These are phyloP conservation scores for Tinospora cordifolia DNA, from an alignment of 164 flowering plant genomes.

Conservation along the genomic window DNA sequence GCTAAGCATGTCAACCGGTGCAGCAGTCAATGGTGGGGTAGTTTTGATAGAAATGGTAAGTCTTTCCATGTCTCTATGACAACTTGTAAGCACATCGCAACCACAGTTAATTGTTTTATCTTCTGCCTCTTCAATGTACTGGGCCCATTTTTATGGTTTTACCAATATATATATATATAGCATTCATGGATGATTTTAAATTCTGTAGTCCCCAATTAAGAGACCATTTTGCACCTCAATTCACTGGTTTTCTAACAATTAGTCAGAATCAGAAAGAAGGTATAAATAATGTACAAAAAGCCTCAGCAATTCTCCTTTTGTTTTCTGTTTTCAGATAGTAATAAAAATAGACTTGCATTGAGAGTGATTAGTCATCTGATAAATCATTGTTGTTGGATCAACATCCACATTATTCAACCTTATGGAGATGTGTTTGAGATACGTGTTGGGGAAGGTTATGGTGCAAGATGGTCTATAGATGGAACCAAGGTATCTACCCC, in stretches of 20 bases:
- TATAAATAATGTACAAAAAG: too few relatives aligned
- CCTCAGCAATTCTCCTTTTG: not conserved
- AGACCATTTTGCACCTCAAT: not conserved
- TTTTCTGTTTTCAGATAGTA: conserved; percentile 37
- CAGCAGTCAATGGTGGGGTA: conserved; percentile 59
- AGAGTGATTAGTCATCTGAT: conserved; percentile 38
- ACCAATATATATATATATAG: not conserved
- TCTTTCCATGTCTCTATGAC: conserved; percentile 4
- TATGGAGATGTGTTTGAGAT: conserved; percentile 68
- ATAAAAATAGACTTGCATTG: conserved; percentile 51
- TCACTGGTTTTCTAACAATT: not conserved
- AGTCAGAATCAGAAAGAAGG: too few relatives aligned
- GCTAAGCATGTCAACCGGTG: conserved; percentile 63
- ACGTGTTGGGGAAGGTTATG: conserved; percentile 63
- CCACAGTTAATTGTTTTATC: not conserved
- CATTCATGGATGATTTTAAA: not conserved
- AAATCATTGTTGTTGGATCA: conserved; percentile 57
- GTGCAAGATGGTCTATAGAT: conserved; percentile 81
- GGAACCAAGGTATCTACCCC: conserved; percentile 50
- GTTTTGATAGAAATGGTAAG: conserved; percentile 56
- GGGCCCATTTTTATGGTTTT: not conserved
- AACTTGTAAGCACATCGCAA: not conserved
- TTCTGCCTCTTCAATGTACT: not conserved
- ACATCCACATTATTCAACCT: conserved; percentile 58
- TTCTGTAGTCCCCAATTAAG: not conserved